Evolutionary conservation across 2,329 filamentous ascomycete species (phyloP).

Genomic region (Colletotrichum falcatum): DNA sequence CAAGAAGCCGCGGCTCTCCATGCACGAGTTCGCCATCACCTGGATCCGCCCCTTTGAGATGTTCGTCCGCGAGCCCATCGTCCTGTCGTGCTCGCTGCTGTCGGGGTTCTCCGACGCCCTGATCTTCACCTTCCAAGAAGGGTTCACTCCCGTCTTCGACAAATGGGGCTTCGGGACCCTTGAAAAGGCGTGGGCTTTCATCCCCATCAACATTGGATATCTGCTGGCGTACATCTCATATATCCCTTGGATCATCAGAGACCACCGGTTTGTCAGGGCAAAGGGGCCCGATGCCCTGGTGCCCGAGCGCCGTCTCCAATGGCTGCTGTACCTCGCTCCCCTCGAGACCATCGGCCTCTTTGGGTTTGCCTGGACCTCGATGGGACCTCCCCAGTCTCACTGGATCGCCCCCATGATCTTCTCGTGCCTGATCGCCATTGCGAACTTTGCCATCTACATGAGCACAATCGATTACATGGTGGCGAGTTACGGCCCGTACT

Average conservation of each 20-base stretch:
- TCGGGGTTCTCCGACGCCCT: conserved; percentile 74
- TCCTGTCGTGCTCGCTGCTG: conserved; percentile 69
- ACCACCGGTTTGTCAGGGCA: conserved; percentile 53
- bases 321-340: conserved; percentile 69
- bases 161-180: conserved; percentile 67
- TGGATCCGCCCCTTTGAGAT: conserved; percentile 73
- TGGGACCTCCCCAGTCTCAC: conserved; percentile 64
- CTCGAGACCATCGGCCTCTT: conserved; percentile 71
- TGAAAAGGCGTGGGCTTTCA: conserved; percentile 42
- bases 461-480: conserved; percentile 77
- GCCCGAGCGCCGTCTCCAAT: conserved; percentile 69
- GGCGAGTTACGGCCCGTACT: conserved; percentile 73
- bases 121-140: conserved; percentile 76
- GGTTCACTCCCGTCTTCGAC: conserved; percentile 68
- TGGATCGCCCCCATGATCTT: conserved; percentile 75
- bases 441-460: conserved; percentile 74
- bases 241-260: conserved; percentile 62
- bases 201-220: conserved; percentile 59
- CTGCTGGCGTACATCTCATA: conserved; percentile 69
- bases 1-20: conserved; percentile 52
- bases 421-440: conserved; percentile 69
- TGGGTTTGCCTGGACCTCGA: conserved; percentile 71
- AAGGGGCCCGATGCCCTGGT: conserved; percentile 55
- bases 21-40: conserved; percentile 58
- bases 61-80: conserved; percentile 75